phyloP scores from a whole-genome alignment of 2,329 filamentous ascomycete genomes.

The Arachnopeziza araneosa region DNA sequence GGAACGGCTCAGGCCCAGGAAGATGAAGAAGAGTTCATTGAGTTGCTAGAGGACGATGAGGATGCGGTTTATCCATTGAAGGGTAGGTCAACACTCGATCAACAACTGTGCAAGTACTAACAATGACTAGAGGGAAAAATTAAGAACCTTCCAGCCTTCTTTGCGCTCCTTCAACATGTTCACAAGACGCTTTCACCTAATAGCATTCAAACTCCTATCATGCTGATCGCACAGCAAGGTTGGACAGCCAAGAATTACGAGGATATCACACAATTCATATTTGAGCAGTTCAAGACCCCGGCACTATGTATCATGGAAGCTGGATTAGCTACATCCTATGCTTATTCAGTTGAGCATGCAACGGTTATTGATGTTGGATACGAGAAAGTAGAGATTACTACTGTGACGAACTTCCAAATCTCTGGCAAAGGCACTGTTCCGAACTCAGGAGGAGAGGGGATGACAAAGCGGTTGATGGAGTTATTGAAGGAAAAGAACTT shows the following conservation, averaged over 20 bases:
- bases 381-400: conserved; percentile 88
- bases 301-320: conserved; percentile 88
- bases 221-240: conserved; percentile 82
- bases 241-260: conserved; percentile 90
- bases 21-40: conserved; percentile 68
- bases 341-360: conserved; percentile 66
- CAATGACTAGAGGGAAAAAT: conserved; percentile 62
- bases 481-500: conserved; percentile 58
- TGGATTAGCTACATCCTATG: conserved; percentile 81
- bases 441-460: conserved; percentile 75
- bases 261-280: conserved; percentile 85
- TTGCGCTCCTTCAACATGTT: conserved; percentile 87
- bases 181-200: conserved; percentile 84
- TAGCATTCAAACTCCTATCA: conserved; percentile 80
- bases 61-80: conserved; percentile 84
- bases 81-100: conserved; percentile 33
- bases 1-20: conserved; percentile 24
- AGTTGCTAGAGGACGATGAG: conserved; percentile 81
- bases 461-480: conserved; percentile 68
- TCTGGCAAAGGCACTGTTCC: conserved; percentile 56
- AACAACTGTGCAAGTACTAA: conserved; percentile 2
- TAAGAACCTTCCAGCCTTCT: conserved; percentile 85
- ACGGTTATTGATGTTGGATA: conserved; percentile 89
- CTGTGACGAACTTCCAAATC: conserved; percentile 77
- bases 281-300: conserved; percentile 94